phyloP scores from a whole-genome alignment of 305 asterid genomes.

The Solanum aculeatissimum region DNA sequence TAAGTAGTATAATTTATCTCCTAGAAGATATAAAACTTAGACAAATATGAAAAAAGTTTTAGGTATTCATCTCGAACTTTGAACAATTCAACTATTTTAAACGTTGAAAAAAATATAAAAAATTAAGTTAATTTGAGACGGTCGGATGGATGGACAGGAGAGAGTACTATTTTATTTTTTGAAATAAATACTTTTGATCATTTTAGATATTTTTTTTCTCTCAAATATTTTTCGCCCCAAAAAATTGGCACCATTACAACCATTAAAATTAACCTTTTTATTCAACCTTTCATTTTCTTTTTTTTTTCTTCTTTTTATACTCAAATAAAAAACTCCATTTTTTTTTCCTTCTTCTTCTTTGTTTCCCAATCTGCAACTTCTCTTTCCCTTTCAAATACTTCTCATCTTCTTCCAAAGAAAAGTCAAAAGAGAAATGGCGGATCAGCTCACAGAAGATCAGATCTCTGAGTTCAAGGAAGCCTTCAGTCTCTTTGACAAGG shows the following conservation, averaged over 20 bases:
- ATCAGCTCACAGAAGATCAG: constrained; percentile 31
- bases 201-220: not conserved
- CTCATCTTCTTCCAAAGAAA: not conserved
- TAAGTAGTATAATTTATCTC: too few species aligned
- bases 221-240: not conserved
- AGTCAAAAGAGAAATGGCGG: constrained; percentile 15
- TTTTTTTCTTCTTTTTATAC: not conserved
- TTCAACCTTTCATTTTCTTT: not conserved
- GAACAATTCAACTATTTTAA: too few species aligned
- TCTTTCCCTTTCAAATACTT: not conserved
- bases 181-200: not conserved
- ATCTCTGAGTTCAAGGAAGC: constrained; percentile 32
- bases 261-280: not conserved
- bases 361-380: not conserved
- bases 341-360: not conserved
- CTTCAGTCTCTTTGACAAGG: constrained; percentile 28
- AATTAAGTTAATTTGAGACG: too few species aligned
- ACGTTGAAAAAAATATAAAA: too few species aligned
- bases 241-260: not conserved
- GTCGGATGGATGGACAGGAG: too few species aligned
- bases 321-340: not conserved
- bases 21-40: too few species aligned
- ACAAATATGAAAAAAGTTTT: too few species aligned
- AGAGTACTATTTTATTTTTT: not conserved
- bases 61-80: too few species aligned